These are phyloP conservation scores for Hydrangea macrophylla DNA, from an alignment of 148 eudicot genomes.

Conservation along the genomic window DNA sequence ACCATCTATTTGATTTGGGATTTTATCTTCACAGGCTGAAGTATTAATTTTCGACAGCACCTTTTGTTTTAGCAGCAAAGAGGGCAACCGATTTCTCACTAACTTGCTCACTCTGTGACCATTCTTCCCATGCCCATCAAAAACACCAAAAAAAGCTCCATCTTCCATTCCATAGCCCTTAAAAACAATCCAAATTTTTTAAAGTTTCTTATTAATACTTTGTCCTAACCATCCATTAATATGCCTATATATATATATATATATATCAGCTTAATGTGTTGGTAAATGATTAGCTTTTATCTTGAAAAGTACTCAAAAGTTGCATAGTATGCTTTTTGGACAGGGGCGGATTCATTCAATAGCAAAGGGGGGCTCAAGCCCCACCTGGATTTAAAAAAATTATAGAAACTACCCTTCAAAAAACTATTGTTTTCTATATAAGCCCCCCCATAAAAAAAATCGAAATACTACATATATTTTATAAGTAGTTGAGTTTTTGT, in stretches of 20 bases:
- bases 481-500: too few relatives aligned
- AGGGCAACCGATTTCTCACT: constrained; percentile 61
- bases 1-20: constrained; percentile 16
- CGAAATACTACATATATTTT: too few relatives aligned
- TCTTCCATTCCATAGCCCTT: constrained; percentile 68
- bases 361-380: too few relatives aligned
- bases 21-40: not conserved
- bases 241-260: not conserved
- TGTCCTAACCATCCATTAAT: not conserved
- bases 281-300: not conserved
- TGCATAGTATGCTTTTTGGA: too few relatives aligned
- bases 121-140: constrained; percentile 78
- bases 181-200: not conserved
- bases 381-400: too few relatives aligned
- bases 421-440: too few relatives aligned
- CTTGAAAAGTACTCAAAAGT: not conserved
- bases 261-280: not conserved
- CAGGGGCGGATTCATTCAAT: too few relatives aligned
- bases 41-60: constrained; percentile 18
- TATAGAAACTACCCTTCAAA: too few relatives aligned
- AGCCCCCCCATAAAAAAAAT: too few relatives aligned
- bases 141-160: constrained; percentile 65
- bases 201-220: too few relatives aligned
- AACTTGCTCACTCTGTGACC: constrained; percentile 72
- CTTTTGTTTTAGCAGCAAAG: constrained; percentile 47